phyloP scores from a whole-genome alignment of 1,284 basidiomycete genomes.

The Tylopilus sp. region DNA sequence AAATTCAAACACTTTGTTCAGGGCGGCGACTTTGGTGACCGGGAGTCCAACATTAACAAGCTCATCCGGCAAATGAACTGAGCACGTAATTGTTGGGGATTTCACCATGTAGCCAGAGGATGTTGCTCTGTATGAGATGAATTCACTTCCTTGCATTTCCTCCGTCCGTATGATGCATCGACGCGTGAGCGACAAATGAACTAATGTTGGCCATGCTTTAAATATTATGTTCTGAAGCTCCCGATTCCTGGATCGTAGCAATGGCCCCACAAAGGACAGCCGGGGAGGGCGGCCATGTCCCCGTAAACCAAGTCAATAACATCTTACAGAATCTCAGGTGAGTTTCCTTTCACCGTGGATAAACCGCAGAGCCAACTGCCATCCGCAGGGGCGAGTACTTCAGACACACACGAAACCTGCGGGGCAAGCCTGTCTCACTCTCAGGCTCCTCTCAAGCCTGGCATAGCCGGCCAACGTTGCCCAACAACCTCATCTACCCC shows the following conservation, averaged over 20 bases:
- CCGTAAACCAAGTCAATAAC: constrained; percentile 41
- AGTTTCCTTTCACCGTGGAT: not conserved
- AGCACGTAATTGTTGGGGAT: constrained; percentile 16
- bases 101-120: constrained; percentile 21
- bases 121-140: constrained; percentile 34
- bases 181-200: not conserved
- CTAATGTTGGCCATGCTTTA: not conserved
- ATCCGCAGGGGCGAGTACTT: constrained; percentile 56
- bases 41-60: constrained; percentile 94
- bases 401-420: constrained; percentile 54
- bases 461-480: constrained; percentile 41
- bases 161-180: constrained; percentile 3
- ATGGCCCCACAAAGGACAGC: constrained; percentile 16
- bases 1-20: constrained; percentile 96
- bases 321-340: constrained; percentile 38
- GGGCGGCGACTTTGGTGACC: constrained; percentile 95
- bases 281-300: constrained; percentile 1
- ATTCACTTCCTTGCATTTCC: constrained; percentile 18
- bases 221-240: not conserved
- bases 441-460: constrained; percentile 23
- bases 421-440: constrained; percentile 34
- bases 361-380: not conserved
- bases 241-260: not conserved
- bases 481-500: constrained; percentile 36
- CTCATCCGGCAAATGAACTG: constrained; percentile 97